phyloP scores from a whole-genome alignment of 2,329 filamentous ascomycete genomes.

The Pseudogymnoascus sp. region DNA sequence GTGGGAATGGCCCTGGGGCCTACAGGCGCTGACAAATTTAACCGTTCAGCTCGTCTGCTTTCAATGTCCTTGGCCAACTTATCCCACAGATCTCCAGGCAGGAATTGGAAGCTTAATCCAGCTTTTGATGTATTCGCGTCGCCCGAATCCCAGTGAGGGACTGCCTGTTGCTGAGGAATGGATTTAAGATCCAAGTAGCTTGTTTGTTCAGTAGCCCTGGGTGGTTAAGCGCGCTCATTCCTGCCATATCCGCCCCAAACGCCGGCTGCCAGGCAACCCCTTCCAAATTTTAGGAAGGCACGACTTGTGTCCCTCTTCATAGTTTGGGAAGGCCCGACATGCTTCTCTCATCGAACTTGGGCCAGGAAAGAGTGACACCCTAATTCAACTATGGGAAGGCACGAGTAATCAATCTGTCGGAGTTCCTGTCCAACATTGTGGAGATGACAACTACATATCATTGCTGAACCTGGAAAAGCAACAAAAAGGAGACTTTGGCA shows the following conservation, averaged over 20 bases:
- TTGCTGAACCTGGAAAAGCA: not conserved
- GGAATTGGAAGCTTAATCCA: no score
- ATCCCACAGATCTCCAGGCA: not conserved
- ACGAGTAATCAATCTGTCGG: not conserved
- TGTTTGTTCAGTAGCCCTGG: not conserved
- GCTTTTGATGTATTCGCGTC: no score
- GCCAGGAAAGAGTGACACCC: not conserved
- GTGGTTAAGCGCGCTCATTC: not conserved
- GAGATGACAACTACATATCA: not conserved
- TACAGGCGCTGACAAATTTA: not conserved
- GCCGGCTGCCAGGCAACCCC: not conserved
- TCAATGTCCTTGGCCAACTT: not conserved
- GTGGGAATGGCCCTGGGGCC: not conserved
- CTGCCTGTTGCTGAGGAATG: no score
- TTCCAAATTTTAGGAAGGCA: not conserved
- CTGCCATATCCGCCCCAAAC: not conserved
- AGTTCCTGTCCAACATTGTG: not conserved
- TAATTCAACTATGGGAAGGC: not conserved
- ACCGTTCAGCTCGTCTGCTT: not conserved
- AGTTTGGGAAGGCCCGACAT: not conserved
- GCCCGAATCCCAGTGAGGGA: not conserved
- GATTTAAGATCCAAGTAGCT: not conserved
- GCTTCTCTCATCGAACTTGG: not conserved
- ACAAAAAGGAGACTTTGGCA: not conserved
- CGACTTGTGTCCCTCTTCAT: not conserved